Conservation (phyloP, 2,329 filamentous ascomycete species). For the Neodidymelliopsis sp. region DNA sequence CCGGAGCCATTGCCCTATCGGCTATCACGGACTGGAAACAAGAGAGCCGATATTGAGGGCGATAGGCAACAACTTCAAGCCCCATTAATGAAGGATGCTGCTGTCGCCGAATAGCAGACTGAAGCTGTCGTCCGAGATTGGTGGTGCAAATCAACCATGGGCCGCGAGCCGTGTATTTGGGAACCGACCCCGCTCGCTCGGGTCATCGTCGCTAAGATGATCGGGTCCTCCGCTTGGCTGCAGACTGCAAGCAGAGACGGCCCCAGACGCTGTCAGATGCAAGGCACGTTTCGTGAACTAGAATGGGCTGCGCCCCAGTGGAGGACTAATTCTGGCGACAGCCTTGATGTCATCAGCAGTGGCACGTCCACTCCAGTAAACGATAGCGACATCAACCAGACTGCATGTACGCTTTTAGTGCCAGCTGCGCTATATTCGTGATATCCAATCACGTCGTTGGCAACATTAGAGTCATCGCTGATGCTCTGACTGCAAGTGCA, state of each 20-base stretch:
- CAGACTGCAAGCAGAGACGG: not conserved
- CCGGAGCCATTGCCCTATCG: not conserved
- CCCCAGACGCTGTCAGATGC: conserved; percentile 8
- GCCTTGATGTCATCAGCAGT: not conserved
- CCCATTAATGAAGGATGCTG: not conserved
- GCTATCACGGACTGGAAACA: not conserved
- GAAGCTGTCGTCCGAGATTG: conserved; percentile 4
- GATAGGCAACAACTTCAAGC: not conserved
- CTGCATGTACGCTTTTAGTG: not conserved
- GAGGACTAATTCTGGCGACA: conserved; percentile 4
- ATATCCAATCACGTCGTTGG: not conserved
- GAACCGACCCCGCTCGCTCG: conserved; percentile 4
- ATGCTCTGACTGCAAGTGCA: not conserved
- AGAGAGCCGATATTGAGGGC: conserved; percentile 1
- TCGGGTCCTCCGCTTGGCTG: conserved; percentile 6
- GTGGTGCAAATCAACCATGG: conserved; percentile 9
- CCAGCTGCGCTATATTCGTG: not conserved
- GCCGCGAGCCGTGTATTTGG: conserved; percentile 8
- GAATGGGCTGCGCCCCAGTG: conserved; percentile 5
- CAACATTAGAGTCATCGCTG: not conserved
- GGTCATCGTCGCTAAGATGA: conserved; percentile 12
- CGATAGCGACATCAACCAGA: not conserved
- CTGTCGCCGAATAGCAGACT: conserved; percentile 2
- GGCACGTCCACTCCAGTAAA: not conserved
- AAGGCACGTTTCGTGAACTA: conserved; percentile 5